Base-by-base conservation (phyloP, 306 rosid species). In the Gynostemma pentaphyllum region DNA sequence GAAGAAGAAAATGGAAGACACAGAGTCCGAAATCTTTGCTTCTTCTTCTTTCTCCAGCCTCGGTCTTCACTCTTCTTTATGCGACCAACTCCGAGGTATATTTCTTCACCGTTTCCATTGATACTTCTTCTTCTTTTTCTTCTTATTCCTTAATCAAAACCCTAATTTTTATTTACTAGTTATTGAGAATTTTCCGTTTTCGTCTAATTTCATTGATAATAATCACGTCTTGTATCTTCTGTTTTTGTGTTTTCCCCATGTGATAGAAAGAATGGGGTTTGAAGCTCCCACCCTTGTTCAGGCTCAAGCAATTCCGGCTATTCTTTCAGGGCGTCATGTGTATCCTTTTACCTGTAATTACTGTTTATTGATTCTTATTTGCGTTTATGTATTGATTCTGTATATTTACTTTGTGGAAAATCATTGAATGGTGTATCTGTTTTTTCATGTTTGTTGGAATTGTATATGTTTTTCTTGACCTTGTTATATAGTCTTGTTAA, bases 261-360 rank as follows among this genome's bases (percentile, higher is more conserved):
- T 4, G 67, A 44, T 75, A 90, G 97, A 88, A 34, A 83, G 94
- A 70, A 45, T 91, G 89, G 85, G 89, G 1, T 91, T 83, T 70
- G 90, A 87, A 72, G 86, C 54, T 64, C 97, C 96, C 8, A 91
- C 97, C 4, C 59, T 75, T 66, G 87, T 91, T 0, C 97, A 87
- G 74, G 97, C 96, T 70, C 82, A 91, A 68, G 83, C 95, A 0
- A 85, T 91, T 66, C 96, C 96, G 49, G 83, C 84, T 21, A 72
- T 87, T 69, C 83, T 91, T 61, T 75, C 95, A 5, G 95, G 96
- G 21, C 89, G 89, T 47, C 97, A 79, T 30, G 84, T 82, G 81
- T 85, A 84, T 87, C 88, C 91, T 82, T 78, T n/a, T 36, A 22
- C 16, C 40, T 18, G 21, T 46, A 15, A 23, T 23, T 5, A 42